phyloP scores from a whole-genome alignment of 192 early-diverging fungal species.

The Coemansia sp. region DNA sequence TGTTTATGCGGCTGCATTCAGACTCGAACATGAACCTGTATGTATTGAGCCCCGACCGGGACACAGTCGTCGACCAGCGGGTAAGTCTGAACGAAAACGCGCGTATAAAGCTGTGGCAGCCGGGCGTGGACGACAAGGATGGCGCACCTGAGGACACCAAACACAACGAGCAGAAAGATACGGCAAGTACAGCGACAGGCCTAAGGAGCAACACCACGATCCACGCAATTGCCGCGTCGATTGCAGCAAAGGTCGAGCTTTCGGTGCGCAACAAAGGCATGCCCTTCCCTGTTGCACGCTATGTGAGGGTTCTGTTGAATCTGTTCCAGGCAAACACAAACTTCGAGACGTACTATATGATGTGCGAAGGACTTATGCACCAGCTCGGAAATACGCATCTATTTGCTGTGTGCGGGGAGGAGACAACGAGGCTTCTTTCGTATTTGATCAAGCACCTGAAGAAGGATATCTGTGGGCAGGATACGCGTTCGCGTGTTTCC shows the following conservation, averaged over 20 bases:
- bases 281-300: constrained; percentile 59
- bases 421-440: constrained; percentile 61
- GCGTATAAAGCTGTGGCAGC: constrained; percentile 29
- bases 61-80: constrained; percentile 55
- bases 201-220: neutral
- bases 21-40: constrained; percentile 47
- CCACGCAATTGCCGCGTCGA: neutral
- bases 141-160: neutral
- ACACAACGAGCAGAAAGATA: neutral
- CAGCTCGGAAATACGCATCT: constrained; percentile 78
- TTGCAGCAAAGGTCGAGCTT: neutral
- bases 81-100: constrained; percentile 49
- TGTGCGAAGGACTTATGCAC: constrained; percentile 63
- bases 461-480: constrained; percentile 22
- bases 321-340: constrained; percentile 70
- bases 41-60: constrained; percentile 26
- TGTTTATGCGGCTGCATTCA: constrained; percentile 47
- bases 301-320: constrained; percentile 60
- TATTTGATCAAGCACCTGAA: constrained; percentile 69
- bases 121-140: neutral
- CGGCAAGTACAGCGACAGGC: neutral
- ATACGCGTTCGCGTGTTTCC: constrained; percentile 20
- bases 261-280: constrained; percentile 7
- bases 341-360: constrained; percentile 71
- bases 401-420: constrained; percentile 63